These are phyloP conservation scores for Rubroboletus satanas DNA, from an alignment of 768 basidiomycete species.

Conservation along the genomic window DNA sequence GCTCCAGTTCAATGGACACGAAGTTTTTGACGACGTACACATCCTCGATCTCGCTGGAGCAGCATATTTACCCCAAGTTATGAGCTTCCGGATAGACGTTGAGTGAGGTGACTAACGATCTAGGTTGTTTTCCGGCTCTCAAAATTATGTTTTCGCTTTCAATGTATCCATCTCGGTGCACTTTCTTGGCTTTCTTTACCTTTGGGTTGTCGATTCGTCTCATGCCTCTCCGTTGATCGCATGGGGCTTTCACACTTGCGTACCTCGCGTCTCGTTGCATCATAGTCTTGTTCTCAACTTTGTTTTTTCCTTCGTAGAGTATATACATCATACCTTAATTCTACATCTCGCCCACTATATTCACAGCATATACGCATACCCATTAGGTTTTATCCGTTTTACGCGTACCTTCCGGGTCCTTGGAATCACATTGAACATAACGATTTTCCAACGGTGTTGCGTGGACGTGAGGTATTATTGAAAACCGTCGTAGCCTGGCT, in stretches of 20 bases:
- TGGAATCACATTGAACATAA: conserved; percentile 1
- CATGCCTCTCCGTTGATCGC: conserved; percentile 17
- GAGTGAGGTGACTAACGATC: conserved; percentile 11
- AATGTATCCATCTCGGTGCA: not conserved
- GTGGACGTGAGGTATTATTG: conserved; percentile 15
- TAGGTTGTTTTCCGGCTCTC: not conserved
- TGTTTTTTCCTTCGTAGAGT: conserved; percentile 35
- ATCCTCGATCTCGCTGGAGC: conserved; percentile 82
- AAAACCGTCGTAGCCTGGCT: conserved; percentile 32
- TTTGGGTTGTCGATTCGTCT: not conserved
- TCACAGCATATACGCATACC: conserved; percentile 27
- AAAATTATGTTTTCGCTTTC: not conserved
- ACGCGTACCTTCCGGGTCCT: conserved; percentile 2
- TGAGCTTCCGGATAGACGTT: conserved; percentile 62
- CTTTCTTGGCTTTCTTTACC: not conserved
- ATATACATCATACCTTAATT: conserved; percentile 39
- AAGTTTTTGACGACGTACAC: conserved; percentile 81
- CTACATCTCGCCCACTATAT: conserved; percentile 21
- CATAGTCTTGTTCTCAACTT: not conserved
- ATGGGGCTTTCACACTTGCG: not conserved
- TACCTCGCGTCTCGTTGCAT: conserved; percentile 7
- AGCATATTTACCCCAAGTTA: conserved; percentile 88
- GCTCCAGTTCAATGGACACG: conserved; percentile 67
- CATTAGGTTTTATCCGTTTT: conserved; percentile 11
- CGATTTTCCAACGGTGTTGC: not conserved